These are phyloP conservation scores for Mycena rebaudengoi DNA, from an alignment of 768 basidiomycete species.

Conservation along the genomic window DNA sequence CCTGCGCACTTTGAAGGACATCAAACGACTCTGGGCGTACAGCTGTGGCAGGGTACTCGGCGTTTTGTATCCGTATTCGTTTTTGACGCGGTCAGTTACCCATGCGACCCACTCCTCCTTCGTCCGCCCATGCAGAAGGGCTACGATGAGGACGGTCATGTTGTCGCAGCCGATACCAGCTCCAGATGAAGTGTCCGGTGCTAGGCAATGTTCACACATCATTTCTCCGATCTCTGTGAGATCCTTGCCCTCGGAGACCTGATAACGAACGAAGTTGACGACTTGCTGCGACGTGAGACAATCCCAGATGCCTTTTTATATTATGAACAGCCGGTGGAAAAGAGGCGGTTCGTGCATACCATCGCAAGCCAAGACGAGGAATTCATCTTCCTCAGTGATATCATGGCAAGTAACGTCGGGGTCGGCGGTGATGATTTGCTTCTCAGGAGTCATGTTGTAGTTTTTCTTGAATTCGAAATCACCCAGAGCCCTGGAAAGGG, in stretches of 20 bases:
- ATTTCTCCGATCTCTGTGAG: slow-evolving; percentile 87
- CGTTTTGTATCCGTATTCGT: slow-evolving; percentile 78
- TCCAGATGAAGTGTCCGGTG: slow-evolving; percentile 90
- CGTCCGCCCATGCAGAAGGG: slow-evolving; percentile 86
- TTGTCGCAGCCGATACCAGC: slow-evolving; percentile 98
- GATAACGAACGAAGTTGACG: slow-evolving; percentile 85
- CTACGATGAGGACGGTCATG: slow-evolving; percentile 96
- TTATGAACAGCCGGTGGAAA: slow-evolving; percentile 13
- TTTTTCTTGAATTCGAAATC: slow-evolving; percentile 99
- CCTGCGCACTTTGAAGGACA: slow-evolving; percentile 67
- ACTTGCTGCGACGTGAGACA: slow-evolving; percentile 94
- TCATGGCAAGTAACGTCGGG: slow-evolving; percentile 90
- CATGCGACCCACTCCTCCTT: slow-evolving; percentile 93
- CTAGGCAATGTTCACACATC: slow-evolving; percentile 92
- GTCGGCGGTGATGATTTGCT: slow-evolving; percentile 94
- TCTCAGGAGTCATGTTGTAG: slow-evolving; percentile 78
- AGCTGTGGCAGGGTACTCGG: slow-evolving; percentile 80
- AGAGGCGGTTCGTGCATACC: slow-evolving; percentile 57
- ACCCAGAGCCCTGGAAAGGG: slow-evolving; percentile 92
- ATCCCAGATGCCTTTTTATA: slow-evolving; percentile 93
- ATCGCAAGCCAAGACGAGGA: slow-evolving; percentile 96
- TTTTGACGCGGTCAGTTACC: slow-evolving; percentile 84
- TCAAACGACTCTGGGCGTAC: slow-evolving; percentile 70
- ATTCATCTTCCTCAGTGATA: slow-evolving; percentile 91
- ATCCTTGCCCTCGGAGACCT: slow-evolving; percentile 80